Evolutionary conservation across 768 basidiomycete genomes (phyloP), one percentile per base, ranked within the genome.

Genomic region (Rhodotorula babjevae): DNA sequence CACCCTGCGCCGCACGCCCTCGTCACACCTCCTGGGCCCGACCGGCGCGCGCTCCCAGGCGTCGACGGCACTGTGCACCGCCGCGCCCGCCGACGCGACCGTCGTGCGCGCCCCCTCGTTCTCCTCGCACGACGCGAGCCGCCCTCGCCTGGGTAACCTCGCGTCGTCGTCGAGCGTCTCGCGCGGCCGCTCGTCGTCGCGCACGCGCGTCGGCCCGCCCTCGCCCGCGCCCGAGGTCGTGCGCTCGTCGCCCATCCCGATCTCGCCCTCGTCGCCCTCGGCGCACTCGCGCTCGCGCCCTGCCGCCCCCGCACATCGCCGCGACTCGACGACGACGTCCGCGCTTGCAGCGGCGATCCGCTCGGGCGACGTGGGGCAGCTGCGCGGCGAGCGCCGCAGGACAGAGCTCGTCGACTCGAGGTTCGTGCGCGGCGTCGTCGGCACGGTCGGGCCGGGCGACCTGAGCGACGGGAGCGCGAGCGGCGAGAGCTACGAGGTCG

Each of bases 301-400:
- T 9, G 36, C 36, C 36, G 36, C 9, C 36, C 36, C 9, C 52
- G 62, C 15, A 31, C 61, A 23, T 10, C 53, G 19, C 3, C 23
- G 36, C 40, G 31, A 63, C 25, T 53, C 36, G 36, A 36, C 36
- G 36, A 36, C 36, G 36, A 36, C 55, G 42, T 46, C 44, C 8
- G 57, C 47, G 27, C 61, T 68, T 33, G 61, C 62, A 1, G 49
- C 55, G 23, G 68, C 68, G 23, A 33, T 68, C 44, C 25, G 55
- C 19, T 46, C 63, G 55, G 57, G 47, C 46, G 68, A 68, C 46
- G 12, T 19, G 23, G 10, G 25, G 16, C 23, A 25, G 49, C 33
- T 63, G 12, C 59, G 27, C 36, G 42, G 23, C 44, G 42, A 60
- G 59, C 59, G 44, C 11, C 42, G 36, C 59, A n/a, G 27, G 42